A percentile compares a stretch with the other conserved stretches of the same genome.
Evolutionary conservation across 306 rosid species (phyloP).

Genomic region (Erythrophleum fordii): DNA sequence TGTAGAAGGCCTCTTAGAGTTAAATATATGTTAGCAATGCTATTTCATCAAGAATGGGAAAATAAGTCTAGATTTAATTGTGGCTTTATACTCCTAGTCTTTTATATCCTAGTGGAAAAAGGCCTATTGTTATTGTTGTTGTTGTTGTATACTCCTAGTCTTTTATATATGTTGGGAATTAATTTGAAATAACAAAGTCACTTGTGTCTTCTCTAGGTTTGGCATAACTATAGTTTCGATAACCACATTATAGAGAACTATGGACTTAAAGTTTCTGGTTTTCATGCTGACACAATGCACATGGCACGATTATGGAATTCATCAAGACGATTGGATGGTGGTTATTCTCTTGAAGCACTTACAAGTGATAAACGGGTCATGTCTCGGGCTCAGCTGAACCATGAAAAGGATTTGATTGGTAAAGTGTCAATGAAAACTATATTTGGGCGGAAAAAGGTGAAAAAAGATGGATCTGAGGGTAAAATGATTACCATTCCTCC

Average conservation of each 20-base stretch:
- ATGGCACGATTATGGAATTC: conserved; percentile 99
- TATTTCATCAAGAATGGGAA: conserved; percentile 2
- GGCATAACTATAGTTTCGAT: conserved; percentile 99
- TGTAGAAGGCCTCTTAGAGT: conserved; percentile 4
- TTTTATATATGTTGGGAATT: neutral
- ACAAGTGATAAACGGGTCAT: conserved; percentile 70
- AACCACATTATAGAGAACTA: conserved; percentile 89
- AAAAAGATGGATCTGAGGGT: conserved; percentile 54
- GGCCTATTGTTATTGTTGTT: too few species aligned
- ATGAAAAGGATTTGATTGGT: conserved; percentile 48
- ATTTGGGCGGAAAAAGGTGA: conserved; percentile 54
- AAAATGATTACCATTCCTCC: conserved; percentile 71
- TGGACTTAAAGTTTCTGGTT: conserved; percentile 88
- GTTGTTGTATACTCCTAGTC: neutral
- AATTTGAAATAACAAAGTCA: conserved; percentile 40
- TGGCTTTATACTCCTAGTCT: neutral
- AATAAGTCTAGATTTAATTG: conserved; percentile 18
- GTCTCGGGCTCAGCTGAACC: conserved; percentile 57
- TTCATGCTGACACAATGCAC: conserved; percentile 98
- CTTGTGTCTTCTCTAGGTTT: conserved; percentile 64
- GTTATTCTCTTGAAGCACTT: conserved; percentile 96
- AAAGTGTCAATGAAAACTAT: conserved; percentile 58
- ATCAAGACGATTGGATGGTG: conserved; percentile 78
- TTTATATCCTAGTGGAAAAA: too few species aligned
- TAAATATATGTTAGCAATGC: conserved; percentile 4